Conservation (phyloP, 148 eudicot species). For the Cornus florida region DNA sequence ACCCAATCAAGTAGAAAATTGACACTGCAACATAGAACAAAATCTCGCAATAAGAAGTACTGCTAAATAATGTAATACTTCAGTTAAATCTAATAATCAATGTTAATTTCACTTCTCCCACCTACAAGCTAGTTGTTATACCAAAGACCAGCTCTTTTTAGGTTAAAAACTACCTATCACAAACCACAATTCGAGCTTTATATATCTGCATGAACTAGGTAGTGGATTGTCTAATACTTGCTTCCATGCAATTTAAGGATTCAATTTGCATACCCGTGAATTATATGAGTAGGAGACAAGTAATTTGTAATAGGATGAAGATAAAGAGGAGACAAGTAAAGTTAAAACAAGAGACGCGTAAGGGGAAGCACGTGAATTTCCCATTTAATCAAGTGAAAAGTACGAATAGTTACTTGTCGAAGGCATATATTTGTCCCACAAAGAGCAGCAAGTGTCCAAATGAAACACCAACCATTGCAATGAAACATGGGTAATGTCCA, state of each 20-base stretch:
- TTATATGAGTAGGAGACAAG: neutral
- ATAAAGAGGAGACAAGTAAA: neutral
- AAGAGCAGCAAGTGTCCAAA: conserved; percentile 93
- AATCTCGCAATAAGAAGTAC: too few relatives aligned
- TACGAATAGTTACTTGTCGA: conserved; percentile 62
- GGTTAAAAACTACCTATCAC: neutral
- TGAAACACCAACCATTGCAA: conserved; percentile 96
- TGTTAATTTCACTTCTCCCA: neutral
- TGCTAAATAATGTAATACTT: too few relatives aligned
- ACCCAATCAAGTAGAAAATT: neutral
- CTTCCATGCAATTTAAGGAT: neutral
- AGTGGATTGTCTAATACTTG: too few relatives aligned
- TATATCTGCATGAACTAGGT: neutral
- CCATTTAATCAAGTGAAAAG: neutral
- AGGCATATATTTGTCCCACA: conserved; percentile 94
- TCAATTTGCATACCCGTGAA: neutral
- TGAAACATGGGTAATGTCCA: conserved; percentile 99
- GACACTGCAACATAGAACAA: neutral
- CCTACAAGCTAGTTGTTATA: neutral
- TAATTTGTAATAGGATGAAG: too few relatives aligned
- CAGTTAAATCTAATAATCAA: neutral
- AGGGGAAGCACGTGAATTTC: too few relatives aligned
- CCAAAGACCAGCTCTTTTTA: too few relatives aligned
- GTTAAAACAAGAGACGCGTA: too few relatives aligned
- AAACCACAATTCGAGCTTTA: neutral